Conservation (phyloP, 106 monocot species). For the Acanthochlamys bracteata region DNA sequence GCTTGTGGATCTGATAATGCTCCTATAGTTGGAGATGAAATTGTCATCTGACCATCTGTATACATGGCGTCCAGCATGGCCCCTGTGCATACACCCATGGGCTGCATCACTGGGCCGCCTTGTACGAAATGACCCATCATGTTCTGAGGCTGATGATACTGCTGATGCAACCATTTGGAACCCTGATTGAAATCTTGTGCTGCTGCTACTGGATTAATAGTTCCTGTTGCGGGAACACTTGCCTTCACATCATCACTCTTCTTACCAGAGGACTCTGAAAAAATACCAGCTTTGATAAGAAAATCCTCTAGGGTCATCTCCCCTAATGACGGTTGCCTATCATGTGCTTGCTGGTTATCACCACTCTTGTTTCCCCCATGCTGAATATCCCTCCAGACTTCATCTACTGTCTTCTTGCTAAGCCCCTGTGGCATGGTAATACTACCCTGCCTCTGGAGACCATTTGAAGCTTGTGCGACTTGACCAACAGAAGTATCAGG, state of each 20-base stretch:
- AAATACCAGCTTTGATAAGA: constrained; percentile 36
- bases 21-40: constrained; percentile 27
- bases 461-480: background rate
- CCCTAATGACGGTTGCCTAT: constrained; percentile 19
- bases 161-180: constrained; percentile 31
- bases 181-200: constrained; percentile 10
- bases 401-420: constrained; percentile 48
- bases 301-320: constrained; percentile 65
- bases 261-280: constrained; percentile 10
- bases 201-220: background rate
- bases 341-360: constrained; percentile 1
- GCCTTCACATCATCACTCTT: background rate
- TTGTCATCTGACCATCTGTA: constrained; percentile 24
- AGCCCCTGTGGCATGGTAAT: constrained; percentile 19
- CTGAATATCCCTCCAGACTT: constrained; percentile 44
- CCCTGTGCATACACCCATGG: constrained; percentile 8
- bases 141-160: constrained; percentile 23
- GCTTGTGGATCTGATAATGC: constrained; percentile 33
- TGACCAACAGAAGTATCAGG: background rate
- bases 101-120: constrained; percentile 11
- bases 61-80: constrained; percentile 34
- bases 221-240: background rate
- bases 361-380: constrained; percentile 4
- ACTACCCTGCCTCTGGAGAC: constrained; percentile 17
- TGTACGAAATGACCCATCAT: constrained; percentile 29